phyloP scores from a whole-genome alignment of 495 filamentous ascomycete genomes.

The Penicillium malachiteum region DNA sequence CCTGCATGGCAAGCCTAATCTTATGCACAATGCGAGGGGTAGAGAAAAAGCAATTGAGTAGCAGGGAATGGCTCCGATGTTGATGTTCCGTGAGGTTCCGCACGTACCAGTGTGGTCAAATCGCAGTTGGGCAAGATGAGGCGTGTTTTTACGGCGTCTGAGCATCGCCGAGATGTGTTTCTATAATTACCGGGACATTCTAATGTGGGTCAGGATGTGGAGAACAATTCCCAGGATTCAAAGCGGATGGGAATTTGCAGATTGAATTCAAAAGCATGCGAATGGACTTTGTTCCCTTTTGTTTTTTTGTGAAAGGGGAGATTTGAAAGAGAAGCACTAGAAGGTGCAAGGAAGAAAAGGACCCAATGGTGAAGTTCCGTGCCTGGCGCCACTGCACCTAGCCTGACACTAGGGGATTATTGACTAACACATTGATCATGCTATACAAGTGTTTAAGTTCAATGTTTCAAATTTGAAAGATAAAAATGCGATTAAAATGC shows the following conservation, averaged over 20 bases:
- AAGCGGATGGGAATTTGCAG: not conserved
- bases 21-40: slow-evolving; percentile 2
- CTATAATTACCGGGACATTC: slow-evolving; percentile 13
- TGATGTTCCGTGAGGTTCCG: not conserved
- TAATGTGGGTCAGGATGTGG: slow-evolving; percentile 2
- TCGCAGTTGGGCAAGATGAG: slow-evolving; percentile 30
- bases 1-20: slow-evolving; percentile 1
- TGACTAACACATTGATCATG: too few relatives aligned
- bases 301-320: too few relatives aligned
- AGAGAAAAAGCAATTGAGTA: not conserved
- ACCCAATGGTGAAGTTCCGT: too few relatives aligned
- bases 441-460: too few relatives aligned
- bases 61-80: too few relatives aligned
- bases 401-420: too few relatives aligned
- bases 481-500: too few relatives aligned
- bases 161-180: slow-evolving; percentile 29
- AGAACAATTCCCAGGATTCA: not conserved
- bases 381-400: too few relatives aligned
- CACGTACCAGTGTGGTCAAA: slow-evolving; percentile 21
- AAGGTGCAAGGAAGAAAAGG: too few relatives aligned
- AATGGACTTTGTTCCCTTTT: too few relatives aligned
- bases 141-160: slow-evolving; percentile 26
- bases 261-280: not conserved
- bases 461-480: too few relatives aligned
- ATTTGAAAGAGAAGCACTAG: too few relatives aligned